Percentiles rank a stretch among this genome's conserved stretches.
phyloP scores from a whole-genome alignment of 768 basidiomycete genomes.

The Termitomyces sp. region DNA sequence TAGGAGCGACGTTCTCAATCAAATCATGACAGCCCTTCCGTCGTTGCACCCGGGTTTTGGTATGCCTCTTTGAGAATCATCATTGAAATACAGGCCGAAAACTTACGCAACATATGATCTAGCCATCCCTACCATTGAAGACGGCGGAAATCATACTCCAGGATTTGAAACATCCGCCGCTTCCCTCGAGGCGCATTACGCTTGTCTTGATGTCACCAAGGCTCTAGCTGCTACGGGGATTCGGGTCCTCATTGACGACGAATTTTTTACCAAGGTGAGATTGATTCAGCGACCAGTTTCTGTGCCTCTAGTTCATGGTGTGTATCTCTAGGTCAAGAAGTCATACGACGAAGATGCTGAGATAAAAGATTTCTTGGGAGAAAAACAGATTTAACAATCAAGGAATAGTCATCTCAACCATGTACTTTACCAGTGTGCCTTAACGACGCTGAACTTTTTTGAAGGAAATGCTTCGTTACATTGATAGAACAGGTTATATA shows the following conservation, averaged over 20 bases:
- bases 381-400: conserved; percentile 26
- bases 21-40: conserved; percentile 39
- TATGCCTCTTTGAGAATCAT: conserved; percentile 18
- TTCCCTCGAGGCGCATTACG: conserved; percentile 55
- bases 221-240: conserved; percentile 67
- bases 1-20: neutral
- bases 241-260: conserved; percentile 61
- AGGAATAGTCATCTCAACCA: conserved; percentile 19
- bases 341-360: conserved; percentile 1
- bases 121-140: conserved; percentile 71
- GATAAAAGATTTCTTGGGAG: conserved; percentile 19
- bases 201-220: conserved; percentile 62
- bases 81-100: neutral
- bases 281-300: neutral
- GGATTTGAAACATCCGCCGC: conserved; percentile 60
- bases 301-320: neutral
- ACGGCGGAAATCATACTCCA: conserved; percentile 76
- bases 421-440: neutral
- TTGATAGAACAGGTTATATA: neutral
- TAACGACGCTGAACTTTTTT: neutral
- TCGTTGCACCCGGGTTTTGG: conserved; percentile 72
- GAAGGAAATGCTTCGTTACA: no score
- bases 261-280: conserved; percentile 36
- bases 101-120: neutral
- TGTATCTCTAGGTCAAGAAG: conserved; percentile 1